phyloP scores from a whole-genome alignment of 345 rosid genomes.

The Capsella bursapastoris region DNA sequence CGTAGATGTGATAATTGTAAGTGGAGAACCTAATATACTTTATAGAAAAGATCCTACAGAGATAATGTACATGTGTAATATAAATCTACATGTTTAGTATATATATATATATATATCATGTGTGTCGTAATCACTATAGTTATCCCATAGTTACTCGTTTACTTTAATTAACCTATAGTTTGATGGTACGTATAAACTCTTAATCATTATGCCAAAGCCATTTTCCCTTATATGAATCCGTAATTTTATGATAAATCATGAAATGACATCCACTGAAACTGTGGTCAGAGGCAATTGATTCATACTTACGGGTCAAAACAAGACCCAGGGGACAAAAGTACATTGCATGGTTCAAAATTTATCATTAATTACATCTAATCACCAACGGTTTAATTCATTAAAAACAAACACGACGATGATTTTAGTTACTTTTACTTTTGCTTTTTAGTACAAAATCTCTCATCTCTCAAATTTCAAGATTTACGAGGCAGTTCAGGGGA shows the following conservation, averaged over 20 bases:
- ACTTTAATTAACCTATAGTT: constrained; percentile 20
- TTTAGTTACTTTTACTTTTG: constrained; percentile 39
- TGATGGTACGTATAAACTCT: constrained; percentile 15
- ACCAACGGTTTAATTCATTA: constrained; percentile 22
- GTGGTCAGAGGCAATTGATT: constrained; percentile 26
- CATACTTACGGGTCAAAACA: constrained; percentile 14
- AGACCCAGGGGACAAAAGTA: constrained; percentile 34
- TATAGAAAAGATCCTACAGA: constrained; percentile 7
- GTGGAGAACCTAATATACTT: not conserved
- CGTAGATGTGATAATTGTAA: not conserved
- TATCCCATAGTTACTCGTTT: not conserved
- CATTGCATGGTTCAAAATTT: constrained; percentile 23
- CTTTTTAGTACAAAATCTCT: constrained; percentile 40
- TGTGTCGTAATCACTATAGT: constrained; percentile 34
- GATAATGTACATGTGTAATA: not conserved
- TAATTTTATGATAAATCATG: constrained; percentile 19
- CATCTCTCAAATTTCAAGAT: constrained; percentile 27
- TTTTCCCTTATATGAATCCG: not conserved
- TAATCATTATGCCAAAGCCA: constrained; percentile 22
- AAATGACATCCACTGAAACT: constrained; percentile 32
- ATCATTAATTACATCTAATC: constrained; percentile 32
- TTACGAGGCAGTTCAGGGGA: constrained; percentile 41
- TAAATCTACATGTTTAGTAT: not conserved
- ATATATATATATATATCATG: not conserved
- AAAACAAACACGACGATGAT: constrained; percentile 19